Conservation (phyloP, 2,329 filamentous ascomycete species). For the Colletotrichum orbiculare region DNA sequence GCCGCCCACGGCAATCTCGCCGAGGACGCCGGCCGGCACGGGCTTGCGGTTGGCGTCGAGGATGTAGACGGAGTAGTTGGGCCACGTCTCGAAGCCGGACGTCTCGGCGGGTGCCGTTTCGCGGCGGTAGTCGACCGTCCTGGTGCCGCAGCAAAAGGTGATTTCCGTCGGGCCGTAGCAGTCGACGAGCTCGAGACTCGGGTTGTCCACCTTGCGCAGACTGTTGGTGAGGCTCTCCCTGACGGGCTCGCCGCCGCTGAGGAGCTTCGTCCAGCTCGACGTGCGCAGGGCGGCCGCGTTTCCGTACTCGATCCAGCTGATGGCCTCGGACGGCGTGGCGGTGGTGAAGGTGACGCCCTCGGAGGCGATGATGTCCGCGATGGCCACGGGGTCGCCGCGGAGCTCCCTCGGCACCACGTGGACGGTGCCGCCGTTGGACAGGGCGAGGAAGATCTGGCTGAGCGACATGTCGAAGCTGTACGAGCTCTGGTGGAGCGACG, state of each 20-base stretch:
- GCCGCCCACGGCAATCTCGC: slow-evolving; percentile 48
- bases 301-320: slow-evolving; percentile 43
- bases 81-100: slow-evolving; percentile 5
- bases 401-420: slow-evolving; percentile 45
- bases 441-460: slow-evolving; percentile 42
- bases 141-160: too few species aligned
- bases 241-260: slow-evolving; percentile 29
- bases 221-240: too few species aligned
- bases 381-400: slow-evolving; percentile 47
- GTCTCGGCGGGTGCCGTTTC: too few species aligned
- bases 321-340: slow-evolving; percentile 55
- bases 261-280: too few species aligned
- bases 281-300: too few species aligned
- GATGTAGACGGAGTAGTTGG: slow-evolving; percentile 54
- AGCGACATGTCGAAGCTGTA: slow-evolving; percentile 55
- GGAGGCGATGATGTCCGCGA: slow-evolving; percentile 49
- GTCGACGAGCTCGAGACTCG: too few species aligned
- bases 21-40: slow-evolving; percentile 50
- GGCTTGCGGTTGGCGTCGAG: slow-evolving; percentile 48
- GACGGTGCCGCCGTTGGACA: slow-evolving; percentile 39
- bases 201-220: too few species aligned
- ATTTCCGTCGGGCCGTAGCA: too few species aligned
- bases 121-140: too few species aligned
- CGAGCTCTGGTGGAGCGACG: slow-evolving; percentile 52
- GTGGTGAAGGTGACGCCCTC: slow-evolving; percentile 50